A percentile compares a stretch with the other conserved stretches of the same genome.
Evolutionary conservation across 2,329 filamentous ascomycete genomes (phyloP).

Genomic region (Nothophaeocryptopus gaeumannii): DNA sequence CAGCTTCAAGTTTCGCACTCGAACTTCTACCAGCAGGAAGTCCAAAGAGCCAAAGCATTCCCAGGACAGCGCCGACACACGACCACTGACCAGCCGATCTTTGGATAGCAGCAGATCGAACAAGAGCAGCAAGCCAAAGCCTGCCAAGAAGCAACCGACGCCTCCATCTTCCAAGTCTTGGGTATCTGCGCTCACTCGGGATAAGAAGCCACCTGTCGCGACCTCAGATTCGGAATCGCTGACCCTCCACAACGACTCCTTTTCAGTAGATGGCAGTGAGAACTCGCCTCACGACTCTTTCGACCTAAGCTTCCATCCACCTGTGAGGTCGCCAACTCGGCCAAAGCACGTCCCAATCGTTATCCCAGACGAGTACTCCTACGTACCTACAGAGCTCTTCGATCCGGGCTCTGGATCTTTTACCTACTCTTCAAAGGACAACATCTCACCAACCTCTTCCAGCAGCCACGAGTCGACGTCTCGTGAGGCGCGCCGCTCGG

Average conservation of each 20-base stretch:
- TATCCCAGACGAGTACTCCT: slow-evolving; percentile 38
- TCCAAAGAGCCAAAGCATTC: not conserved
- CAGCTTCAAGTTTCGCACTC: not conserved
- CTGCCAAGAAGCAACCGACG: slow-evolving; percentile 12
- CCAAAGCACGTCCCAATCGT: slow-evolving; percentile 46
- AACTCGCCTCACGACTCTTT: slow-evolving; percentile 25
- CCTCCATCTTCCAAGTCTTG: slow-evolving; percentile 21
- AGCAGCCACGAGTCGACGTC: slow-evolving; percentile 4
- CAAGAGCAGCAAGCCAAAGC: slow-evolving; percentile 15
- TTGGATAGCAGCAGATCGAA: slow-evolving; percentile 16
- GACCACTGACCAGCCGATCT: slow-evolving; percentile 12
- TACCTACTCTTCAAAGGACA: slow-evolving; percentile 13
- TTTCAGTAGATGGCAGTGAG: slow-evolving; percentile 12
- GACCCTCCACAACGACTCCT: slow-evolving; percentile 7
- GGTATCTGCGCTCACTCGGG: slow-evolving; percentile 18
- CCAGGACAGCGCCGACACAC: slow-evolving; percentile 7
- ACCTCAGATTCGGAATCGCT: slow-evolving; percentile 8
- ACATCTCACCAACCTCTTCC: slow-evolving; percentile 13
- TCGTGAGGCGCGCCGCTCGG: slow-evolving; percentile 12
- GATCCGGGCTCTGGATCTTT: slow-evolving; percentile 17
- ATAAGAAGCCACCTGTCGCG: slow-evolving; percentile 15
- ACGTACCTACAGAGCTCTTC: slow-evolving; percentile 17
- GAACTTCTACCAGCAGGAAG: slow-evolving; percentile 5
- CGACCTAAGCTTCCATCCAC: slow-evolving; percentile 13
- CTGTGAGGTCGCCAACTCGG: slow-evolving; percentile 22